Evolutionary conservation across 139 green algal genomes (phyloP).

Genomic region (Eudorina sp.): DNA sequence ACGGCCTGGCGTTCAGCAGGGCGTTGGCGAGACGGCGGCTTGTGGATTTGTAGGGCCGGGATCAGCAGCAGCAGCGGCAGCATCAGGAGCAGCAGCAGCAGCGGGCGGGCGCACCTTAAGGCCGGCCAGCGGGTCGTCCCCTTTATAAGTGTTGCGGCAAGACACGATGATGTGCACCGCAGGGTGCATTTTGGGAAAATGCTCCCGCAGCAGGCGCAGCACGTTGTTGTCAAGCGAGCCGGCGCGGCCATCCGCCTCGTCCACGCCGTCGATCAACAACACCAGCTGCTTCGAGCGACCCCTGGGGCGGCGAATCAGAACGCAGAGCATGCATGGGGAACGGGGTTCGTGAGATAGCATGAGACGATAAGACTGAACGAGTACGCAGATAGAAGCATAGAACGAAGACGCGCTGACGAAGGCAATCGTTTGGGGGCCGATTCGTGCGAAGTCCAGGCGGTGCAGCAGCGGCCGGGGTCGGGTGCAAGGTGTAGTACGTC

Average conservation of each 20-base stretch:
- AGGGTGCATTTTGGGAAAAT: constrained; percentile 42
- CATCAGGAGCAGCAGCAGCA: background rate
- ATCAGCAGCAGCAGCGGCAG: too few species aligned
- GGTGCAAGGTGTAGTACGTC: too few species aligned
- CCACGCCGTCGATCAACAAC: constrained; percentile 32
- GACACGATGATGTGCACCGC: constrained; percentile 19
- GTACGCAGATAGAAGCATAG: too few species aligned
- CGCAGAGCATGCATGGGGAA: background rate
- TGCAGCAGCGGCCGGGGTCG: too few species aligned
- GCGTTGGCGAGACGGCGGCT: too few species aligned
- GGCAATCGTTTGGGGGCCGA: too few species aligned
- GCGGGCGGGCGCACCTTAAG: background rate
- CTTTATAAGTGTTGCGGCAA: constrained; percentile 1
- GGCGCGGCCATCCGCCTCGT: constrained; percentile 35
- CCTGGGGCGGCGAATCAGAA: background rate
- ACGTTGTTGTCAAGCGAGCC: constrained; percentile 45
- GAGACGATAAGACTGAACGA: too few species aligned
- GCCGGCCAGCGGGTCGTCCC: constrained; percentile 20
- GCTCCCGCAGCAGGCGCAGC: constrained; percentile 37
- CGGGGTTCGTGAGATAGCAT: background rate
- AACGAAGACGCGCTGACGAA: too few species aligned
- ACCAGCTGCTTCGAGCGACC: constrained; percentile 41
- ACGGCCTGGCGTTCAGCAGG: too few species aligned
- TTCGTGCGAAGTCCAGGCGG: too few species aligned
- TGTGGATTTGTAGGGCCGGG: too few species aligned